A percentile compares a stretch with the other conserved stretches of the same genome.
Evolutionary conservation across 345 rosid genomes (phyloP).

Genomic region (Ailanthus altissimus): DNA sequence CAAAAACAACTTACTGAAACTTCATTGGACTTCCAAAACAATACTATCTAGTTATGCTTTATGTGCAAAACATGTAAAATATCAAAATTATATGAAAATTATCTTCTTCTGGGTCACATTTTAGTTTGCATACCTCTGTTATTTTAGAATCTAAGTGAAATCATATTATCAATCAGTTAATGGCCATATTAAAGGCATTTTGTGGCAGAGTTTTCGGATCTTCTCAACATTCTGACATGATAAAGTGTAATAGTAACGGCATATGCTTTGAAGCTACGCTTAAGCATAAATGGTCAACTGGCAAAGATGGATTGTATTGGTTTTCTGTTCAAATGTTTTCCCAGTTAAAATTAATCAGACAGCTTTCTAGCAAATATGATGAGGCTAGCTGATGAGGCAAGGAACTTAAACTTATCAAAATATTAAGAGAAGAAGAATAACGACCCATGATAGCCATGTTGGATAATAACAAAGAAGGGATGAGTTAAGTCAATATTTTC

Average conservation of each 20-base stretch:
- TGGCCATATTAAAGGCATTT: not conserved
- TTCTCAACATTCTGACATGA: not conserved
- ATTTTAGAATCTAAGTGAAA: not conserved
- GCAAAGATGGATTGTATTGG: not conserved
- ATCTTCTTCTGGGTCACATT: not conserved
- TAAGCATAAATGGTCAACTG: not conserved
- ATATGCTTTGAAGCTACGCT: not conserved
- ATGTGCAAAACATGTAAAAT: not conserved
- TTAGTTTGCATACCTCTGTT: not conserved
- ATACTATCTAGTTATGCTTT: not conserved
- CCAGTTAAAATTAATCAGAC: not conserved
- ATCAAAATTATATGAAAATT: not conserved
- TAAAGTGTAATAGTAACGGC: not conserved
- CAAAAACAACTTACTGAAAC: not conserved
- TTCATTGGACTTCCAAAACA: not conserved
- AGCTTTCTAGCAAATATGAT: not conserved
- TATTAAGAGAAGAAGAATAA: not conserved
- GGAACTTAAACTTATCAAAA: not conserved
- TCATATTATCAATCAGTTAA: not conserved
- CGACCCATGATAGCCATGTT: not conserved
- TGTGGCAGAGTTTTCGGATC: slow-evolving; percentile 3
- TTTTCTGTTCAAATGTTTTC: not conserved
- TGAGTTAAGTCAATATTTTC: not conserved
- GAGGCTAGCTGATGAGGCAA: not conserved
- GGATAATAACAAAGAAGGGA: slow-evolving; percentile 1